Percentiles rank a stretch among this genome's conserved stretches.
Conservation (phyloP, 2,329 filamentous ascomycete species). For the Nemania sp. region DNA sequence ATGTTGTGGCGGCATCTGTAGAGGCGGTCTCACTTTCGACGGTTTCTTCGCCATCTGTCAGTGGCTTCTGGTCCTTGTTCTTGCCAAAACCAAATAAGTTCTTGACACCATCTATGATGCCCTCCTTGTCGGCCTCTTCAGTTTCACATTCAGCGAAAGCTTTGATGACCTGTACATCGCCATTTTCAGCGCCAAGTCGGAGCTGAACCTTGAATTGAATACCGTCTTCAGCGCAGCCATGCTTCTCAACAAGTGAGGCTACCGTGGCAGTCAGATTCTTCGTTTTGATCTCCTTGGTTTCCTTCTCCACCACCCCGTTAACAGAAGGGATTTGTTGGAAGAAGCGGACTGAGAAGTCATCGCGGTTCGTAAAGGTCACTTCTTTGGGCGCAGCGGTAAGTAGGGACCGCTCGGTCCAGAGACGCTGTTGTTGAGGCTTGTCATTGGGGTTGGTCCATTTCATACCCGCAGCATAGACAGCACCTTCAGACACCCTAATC, state of each 20-base stretch:
- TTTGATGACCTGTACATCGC: slow-evolving; percentile 76
- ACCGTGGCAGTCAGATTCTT: slow-evolving; percentile 86
- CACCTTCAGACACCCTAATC: slow-evolving; percentile 79
- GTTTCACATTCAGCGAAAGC: slow-evolving; percentile 86
- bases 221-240: slow-evolving; percentile 75
- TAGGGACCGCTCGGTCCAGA: slow-evolving; percentile 79
- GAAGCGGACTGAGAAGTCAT: slow-evolving; percentile 81
- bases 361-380: slow-evolving; percentile 77
- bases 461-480: slow-evolving; percentile 74
- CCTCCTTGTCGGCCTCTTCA: slow-evolving; percentile 72
- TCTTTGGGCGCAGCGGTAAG: slow-evolving; percentile 80
- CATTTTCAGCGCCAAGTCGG: slow-evolving; percentile 72
- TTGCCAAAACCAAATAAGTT: slow-evolving; percentile 93
- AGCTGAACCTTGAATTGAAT: slow-evolving; percentile 81
- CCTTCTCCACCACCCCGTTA: slow-evolving; percentile 57
- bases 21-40: slow-evolving; percentile 52
- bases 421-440: slow-evolving; percentile 75
- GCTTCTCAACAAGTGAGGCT: slow-evolving; percentile 75
- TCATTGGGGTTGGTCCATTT: slow-evolving; percentile 72
- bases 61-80: slow-evolving; percentile 80
- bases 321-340: slow-evolving; percentile 69
- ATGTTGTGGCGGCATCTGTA: slow-evolving; percentile 50
- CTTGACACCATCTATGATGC: slow-evolving; percentile 90
- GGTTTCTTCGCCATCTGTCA: slow-evolving; percentile 65
- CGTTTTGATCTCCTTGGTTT: slow-evolving; percentile 70